Base-by-base conservation (phyloP, 306 rosid genomes). In the Mimosa bimucronata region DNA sequence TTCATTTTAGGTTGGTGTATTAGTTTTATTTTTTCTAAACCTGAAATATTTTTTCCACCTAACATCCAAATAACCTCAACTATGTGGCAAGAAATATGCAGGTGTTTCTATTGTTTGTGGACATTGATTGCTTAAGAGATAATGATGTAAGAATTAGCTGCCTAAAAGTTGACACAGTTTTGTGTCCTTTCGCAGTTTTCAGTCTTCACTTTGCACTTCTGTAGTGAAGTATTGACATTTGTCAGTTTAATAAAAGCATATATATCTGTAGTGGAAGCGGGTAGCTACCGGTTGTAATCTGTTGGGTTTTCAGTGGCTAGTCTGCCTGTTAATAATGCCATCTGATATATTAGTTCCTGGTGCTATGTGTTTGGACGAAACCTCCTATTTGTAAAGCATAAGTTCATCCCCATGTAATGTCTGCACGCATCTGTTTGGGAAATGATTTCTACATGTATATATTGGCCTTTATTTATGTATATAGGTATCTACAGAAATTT, bases 111-210 rank as follows among this genome's bases (percentile, higher is more conserved):
- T 66, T 37, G 72, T 66, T n/a, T 38, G 48, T 19, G 44, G 29
- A 38, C 72, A 37, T n/a, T n/a, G 72, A n/a, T 68, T 41, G 50
- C 31, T 9, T 38, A 68, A 68, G n/a, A 41, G 31, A 41, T 68
- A 23, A 23, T 40, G 50, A 6, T 19, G n/a, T 30, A 66, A 34
- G 37, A 66, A 41, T n/a, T 21, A 21, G 1, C 29, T 19, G 11
- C 53, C 28, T 12, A 41, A 68, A 40, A 41, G 29, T 23, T 13
- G 31, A 40, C 11, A 68, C 8, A 23, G 5, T 41, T 29, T 68
- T 45, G 26, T 31, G 73, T 40, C 50, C 34, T 6, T 29, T 69
- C 55, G 1, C 40, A 41, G 74, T 23, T 69, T 41, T 28, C 74
- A 41, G 74, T 42, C 40, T 40, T 29, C 74, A 41, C 55, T 69